A percentile compares a stretch with the other conserved stretches of the same genome.
Evolutionary conservation across 352 stramenopile species (phyloP).

Genomic region (Globisporangium uncinulatum): DNA sequence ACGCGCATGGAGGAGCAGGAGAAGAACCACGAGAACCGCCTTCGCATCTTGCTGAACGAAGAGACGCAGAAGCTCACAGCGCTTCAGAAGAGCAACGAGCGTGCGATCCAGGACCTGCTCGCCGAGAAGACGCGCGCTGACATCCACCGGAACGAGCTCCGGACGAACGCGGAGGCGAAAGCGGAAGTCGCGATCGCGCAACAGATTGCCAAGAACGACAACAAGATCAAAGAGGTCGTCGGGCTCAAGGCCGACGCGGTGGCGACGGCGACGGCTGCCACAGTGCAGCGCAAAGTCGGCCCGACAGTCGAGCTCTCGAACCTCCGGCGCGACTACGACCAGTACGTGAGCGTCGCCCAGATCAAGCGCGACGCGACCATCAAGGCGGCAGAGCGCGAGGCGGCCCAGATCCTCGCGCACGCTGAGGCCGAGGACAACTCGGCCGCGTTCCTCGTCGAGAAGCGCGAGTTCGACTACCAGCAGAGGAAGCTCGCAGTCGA

Average conservation of each 20-base stretch:
- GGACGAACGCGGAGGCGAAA: conserved; percentile 67
- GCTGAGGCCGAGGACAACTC: conserved; percentile 61
- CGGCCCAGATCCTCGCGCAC: conserved; percentile 40
- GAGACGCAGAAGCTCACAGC: conserved; percentile 80
- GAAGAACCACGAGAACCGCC: conserved; percentile 86
- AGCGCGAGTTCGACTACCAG: conserved; percentile 75
- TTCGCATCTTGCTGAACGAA: conserved; percentile 79
- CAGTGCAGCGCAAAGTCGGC: conserved; percentile 53
- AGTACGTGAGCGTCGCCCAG: conserved; percentile 61
- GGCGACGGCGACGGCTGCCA: conserved; percentile 40
- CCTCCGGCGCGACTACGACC: conserved; percentile 52
- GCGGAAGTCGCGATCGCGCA: conserved; percentile 68
- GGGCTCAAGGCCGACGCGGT: conserved; percentile 66
- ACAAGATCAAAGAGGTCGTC: conserved; percentile 67
- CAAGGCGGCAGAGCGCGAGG: conserved; percentile 59
- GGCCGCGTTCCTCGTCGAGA: conserved; percentile 54
- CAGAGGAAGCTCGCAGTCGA: conserved; percentile 67
- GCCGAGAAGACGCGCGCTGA: conserved; percentile 56
- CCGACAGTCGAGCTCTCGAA: conserved; percentile 53
- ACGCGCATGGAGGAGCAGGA: conserved; percentile 86
- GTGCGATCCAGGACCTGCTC: conserved; percentile 64
- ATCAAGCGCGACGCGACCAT: conserved; percentile 58
- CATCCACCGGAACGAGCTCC: conserved; percentile 78
- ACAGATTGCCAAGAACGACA: conserved; percentile 40
- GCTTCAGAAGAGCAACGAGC: conserved; percentile 76